These are phyloP conservation scores for Cyclotella cryptica DNA, from an alignment of 108 stramenopile genomes.

Conservation along the genomic window DNA sequence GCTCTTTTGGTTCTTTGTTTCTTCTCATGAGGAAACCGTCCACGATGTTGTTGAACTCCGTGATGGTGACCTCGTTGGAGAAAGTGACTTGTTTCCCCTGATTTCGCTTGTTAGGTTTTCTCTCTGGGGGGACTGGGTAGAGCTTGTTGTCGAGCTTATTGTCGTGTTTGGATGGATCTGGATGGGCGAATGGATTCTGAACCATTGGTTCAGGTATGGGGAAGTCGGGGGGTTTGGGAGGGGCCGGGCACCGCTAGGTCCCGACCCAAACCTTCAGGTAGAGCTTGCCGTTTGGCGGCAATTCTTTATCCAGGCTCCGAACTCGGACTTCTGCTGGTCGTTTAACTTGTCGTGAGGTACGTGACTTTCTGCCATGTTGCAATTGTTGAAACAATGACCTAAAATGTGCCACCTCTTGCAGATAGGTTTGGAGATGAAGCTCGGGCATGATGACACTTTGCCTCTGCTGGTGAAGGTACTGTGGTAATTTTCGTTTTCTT, in stretches of 20 bases:
- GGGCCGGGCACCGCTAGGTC: conserved; percentile 10
- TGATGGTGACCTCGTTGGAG: not conserved
- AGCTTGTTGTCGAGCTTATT: not conserved
- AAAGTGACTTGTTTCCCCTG: not conserved
- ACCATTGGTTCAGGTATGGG: not conserved
- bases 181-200: too few relatives aligned
- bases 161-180: too few relatives aligned
- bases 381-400: not conserved
- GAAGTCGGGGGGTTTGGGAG: conserved; percentile 2
- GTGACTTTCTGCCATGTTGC: not conserved
- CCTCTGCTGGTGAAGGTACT: not conserved
- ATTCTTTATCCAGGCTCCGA: not conserved
- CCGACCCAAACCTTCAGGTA: conserved; percentile 1
- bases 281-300: not conserved
- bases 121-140: not conserved
- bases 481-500: not conserved
- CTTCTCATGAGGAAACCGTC: not conserved
- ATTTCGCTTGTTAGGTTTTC: not conserved
- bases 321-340: not conserved
- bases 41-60: not conserved
- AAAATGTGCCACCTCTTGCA: not conserved
- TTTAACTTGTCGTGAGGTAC: not conserved
- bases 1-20: not conserved
- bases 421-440: not conserved
- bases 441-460: not conserved